A percentile compares a stretch with the other conserved stretches of the same genome.
Conservation (phyloP, 768 basidiomycete genomes). For the Kwoniella shandongensis region DNA sequence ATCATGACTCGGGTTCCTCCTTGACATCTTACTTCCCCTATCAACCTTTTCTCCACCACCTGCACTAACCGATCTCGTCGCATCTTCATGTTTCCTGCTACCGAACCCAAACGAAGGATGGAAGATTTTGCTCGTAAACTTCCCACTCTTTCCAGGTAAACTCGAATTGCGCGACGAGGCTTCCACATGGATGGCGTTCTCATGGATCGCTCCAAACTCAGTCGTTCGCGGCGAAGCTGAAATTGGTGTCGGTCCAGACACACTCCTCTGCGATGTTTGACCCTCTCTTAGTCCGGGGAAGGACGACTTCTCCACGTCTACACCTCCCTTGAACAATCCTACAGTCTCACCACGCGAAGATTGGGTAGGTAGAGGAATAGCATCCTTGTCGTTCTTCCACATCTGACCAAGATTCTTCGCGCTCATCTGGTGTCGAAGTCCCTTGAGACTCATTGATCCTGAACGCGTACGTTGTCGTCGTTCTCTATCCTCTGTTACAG, state of each 20-base stretch:
- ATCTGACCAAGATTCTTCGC: constrained; percentile 19
- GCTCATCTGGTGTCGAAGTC: constrained; percentile 29
- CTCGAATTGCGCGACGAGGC: background rate
- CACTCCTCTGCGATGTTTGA: constrained; percentile 1
- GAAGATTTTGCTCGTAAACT: constrained; percentile 10
- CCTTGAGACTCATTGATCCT: constrained; percentile 34
- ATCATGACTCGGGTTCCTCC: constrained; percentile 15
- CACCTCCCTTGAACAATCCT: constrained; percentile 19
- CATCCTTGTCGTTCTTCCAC: constrained; percentile 21
- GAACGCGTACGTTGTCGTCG: constrained; percentile 17
- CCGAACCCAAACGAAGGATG: constrained; percentile 3
- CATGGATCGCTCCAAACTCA: constrained; percentile 7
- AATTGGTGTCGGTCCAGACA: constrained; percentile 9
- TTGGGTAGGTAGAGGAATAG: constrained; percentile 9
- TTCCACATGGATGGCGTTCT: background rate
- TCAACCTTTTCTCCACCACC: background rate
- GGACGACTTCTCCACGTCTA: constrained; percentile 13
- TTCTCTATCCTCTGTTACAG: constrained; percentile 3
- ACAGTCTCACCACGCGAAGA: constrained; percentile 8
- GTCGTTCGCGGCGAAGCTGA: constrained; percentile 7
- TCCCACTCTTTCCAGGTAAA: constrained; percentile 1
- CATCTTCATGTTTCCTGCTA: constrained; percentile 7
- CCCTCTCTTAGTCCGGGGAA: constrained; percentile 2
- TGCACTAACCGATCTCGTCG: background rate
- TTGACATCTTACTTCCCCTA: constrained; percentile 6